Percentiles rank a stretch among this genome's conserved stretches.
Evolutionary conservation across 2,329 filamentous ascomycete genomes (phyloP).

Genomic region (Aureobasidium sp.): DNA sequence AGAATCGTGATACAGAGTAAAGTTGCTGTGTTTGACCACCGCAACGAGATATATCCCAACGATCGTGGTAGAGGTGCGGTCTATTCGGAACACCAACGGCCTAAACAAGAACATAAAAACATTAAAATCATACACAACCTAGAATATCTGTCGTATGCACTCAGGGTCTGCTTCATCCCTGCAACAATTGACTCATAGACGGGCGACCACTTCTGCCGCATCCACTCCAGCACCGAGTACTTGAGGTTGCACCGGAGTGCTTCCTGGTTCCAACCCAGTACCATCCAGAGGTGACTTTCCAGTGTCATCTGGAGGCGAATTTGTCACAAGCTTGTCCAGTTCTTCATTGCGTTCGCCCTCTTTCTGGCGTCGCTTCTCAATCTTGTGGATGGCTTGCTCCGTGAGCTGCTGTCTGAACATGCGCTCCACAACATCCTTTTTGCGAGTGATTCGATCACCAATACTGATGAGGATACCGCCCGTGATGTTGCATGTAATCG

Average conservation of each 20-base stretch:
- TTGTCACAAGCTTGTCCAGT: background rate
- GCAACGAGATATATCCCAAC: background rate
- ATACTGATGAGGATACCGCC: constrained; percentile 69
- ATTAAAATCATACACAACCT: constrained; percentile 8
- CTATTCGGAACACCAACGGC: background rate
- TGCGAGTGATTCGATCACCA: constrained; percentile 67
- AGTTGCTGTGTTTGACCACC: background rate
- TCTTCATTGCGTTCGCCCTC: constrained; percentile 11
- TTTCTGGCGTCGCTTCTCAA: constrained; percentile 33
- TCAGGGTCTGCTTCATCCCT: background rate
- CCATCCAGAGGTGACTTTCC: background rate
- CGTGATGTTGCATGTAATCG: constrained; percentile 67
- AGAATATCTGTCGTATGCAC: background rate
- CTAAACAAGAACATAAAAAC: background rate
- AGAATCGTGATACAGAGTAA: background rate
- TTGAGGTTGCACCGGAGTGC: background rate
- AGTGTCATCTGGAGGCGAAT: background rate
- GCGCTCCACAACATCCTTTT: constrained; percentile 75
- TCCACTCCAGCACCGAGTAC: background rate
- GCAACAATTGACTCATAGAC: background rate
- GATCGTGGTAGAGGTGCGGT: background rate
- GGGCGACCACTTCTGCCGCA: background rate
- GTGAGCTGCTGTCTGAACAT: constrained; percentile 72
- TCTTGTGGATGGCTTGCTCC: constrained; percentile 51
- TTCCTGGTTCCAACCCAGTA: background rate